Percentiles rank a stretch among this genome's conserved stretches.
Evolutionary conservation across 257 asterid genomes (phyloP).

Genomic region (Schizonepeta tenuifolia): DNA sequence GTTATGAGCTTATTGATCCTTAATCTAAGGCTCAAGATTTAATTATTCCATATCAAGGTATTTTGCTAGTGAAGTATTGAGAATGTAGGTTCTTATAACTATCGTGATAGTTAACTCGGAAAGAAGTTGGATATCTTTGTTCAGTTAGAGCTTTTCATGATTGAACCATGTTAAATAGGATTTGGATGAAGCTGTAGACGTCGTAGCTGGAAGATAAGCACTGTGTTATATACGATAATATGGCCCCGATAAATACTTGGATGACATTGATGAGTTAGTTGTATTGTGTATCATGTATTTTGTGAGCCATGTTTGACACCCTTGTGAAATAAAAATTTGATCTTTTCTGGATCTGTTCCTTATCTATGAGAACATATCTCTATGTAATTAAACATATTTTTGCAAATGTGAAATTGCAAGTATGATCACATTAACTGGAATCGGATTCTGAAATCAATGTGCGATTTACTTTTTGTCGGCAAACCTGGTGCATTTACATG

Average conservation of each 20-base stretch:
- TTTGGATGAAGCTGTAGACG: constrained; percentile 29
- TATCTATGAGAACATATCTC: too few species aligned
- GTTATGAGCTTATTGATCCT: background rate
- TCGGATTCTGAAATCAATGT: background rate
- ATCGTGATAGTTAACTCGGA: background rate
- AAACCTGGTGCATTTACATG: background rate
- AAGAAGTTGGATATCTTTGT: background rate
- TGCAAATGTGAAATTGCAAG: background rate
- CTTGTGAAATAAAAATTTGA: background rate
- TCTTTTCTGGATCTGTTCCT: background rate
- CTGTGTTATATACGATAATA: background rate
- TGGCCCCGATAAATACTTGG: background rate
- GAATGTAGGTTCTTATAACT: background rate
- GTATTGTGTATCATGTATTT: background rate
- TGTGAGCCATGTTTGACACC: background rate
- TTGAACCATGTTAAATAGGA: constrained; percentile 18
- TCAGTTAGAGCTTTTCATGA: constrained; percentile 2
- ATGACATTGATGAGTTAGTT: background rate
- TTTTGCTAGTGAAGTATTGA: background rate
- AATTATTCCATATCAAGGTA: too few species aligned
- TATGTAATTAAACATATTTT: too few species aligned
- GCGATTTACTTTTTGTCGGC: background rate
- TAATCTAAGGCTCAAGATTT: background rate
- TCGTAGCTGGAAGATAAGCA: constrained; percentile 6
- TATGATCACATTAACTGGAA: background rate